Conservation (phyloP, 805 yeast genomes). For the Lachancea quebecensis region DNA sequence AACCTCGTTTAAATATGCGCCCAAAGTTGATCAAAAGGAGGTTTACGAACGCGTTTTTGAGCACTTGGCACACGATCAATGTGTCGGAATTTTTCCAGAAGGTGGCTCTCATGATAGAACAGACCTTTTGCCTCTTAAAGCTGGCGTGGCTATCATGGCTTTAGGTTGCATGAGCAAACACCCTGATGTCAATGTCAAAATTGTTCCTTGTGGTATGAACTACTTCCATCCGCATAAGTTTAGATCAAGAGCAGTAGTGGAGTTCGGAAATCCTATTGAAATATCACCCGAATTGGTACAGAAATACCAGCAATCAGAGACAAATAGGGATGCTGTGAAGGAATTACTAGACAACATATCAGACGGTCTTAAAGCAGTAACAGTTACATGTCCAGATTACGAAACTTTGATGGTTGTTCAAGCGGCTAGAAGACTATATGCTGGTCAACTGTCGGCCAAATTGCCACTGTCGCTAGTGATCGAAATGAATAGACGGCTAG, state of each 20-base stretch:
- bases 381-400: constrained; percentile 82
- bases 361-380: constrained; percentile 71
- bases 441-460: constrained; percentile 61
- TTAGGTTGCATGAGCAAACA: constrained; percentile 82
- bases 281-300: constrained; percentile 55
- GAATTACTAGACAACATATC: constrained; percentile 64
- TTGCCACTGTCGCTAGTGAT: constrained; percentile 78
- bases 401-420: constrained; percentile 86
- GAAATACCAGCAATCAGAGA: constrained; percentile 56
- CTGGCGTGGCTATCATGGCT: constrained; percentile 98
- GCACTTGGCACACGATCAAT: constrained; percentile 71
- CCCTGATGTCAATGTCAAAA: constrained; percentile 69
- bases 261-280: constrained; percentile 83
- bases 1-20: constrained; percentile 62
- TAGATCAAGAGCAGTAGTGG: constrained; percentile 90
- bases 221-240: constrained; percentile 94
- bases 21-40: constrained; percentile 74
- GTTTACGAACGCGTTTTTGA: constrained; percentile 82
- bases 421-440: constrained; percentile 84
- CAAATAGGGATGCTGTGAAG: constrained; percentile 65
- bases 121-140: constrained; percentile 83
- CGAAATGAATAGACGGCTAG: constrained; percentile 84
- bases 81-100: constrained; percentile 93
- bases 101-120: constrained; percentile 98
- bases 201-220: constrained; percentile 96